A percentile compares a stretch with the other conserved stretches of the same genome.
Conservation (phyloP, 2,329 filamentous ascomycete species). For the Calonectria honghensis region DNA sequence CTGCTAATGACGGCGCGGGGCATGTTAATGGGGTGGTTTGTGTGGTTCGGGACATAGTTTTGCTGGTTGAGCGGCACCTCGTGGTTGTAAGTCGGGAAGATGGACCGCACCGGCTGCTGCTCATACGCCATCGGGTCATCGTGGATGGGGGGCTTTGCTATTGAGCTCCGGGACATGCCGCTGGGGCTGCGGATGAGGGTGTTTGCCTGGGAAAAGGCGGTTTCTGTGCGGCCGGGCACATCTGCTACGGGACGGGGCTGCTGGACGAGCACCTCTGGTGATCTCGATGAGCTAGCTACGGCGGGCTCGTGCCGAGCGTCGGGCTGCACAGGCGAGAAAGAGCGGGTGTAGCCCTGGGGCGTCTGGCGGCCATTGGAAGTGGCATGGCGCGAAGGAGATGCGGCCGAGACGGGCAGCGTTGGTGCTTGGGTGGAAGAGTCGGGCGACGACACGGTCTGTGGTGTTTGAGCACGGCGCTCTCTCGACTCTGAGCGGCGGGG, state of each 20-base stretch:
- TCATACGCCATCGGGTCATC: slow-evolving; percentile 58
- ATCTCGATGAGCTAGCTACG: slow-evolving; percentile 51
- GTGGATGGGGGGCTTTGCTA: slow-evolving; percentile 71
- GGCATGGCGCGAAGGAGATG: slow-evolving; percentile 9
- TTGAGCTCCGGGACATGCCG: slow-evolving; percentile 72
- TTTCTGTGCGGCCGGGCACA: slow-evolving; percentile 68
- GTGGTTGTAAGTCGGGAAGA: slow-evolving; percentile 85
- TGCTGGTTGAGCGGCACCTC: slow-evolving; percentile 80
- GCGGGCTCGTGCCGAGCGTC: slow-evolving; percentile 53
- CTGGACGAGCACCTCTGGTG: slow-evolving; percentile 57
- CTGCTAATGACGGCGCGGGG: slow-evolving; percentile 80
- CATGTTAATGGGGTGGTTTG: slow-evolving; percentile 78
- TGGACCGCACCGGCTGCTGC: slow-evolving; percentile 74
- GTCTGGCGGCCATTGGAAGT: slow-evolving; percentile 56
- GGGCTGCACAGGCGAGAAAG: slow-evolving; percentile 60
- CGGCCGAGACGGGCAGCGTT: slow-evolving; percentile 20
- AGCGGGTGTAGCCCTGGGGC: slow-evolving; percentile 57
- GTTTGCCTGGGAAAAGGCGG: slow-evolving; percentile 70
- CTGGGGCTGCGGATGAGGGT: slow-evolving; percentile 70
- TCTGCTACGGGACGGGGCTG: slow-evolving; percentile 65
- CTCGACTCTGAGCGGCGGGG: slow-evolving; percentile 61
- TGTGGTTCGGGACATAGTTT: slow-evolving; percentile 81
- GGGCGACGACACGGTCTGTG: slow-evolving; percentile 43
- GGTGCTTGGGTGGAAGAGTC: slow-evolving; percentile 52
- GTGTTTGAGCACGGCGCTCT: slow-evolving; percentile 58